Base-by-base conservation (phyloP, 371 early-diverging fungal genomes). In the Nematocida displodere region DNA sequence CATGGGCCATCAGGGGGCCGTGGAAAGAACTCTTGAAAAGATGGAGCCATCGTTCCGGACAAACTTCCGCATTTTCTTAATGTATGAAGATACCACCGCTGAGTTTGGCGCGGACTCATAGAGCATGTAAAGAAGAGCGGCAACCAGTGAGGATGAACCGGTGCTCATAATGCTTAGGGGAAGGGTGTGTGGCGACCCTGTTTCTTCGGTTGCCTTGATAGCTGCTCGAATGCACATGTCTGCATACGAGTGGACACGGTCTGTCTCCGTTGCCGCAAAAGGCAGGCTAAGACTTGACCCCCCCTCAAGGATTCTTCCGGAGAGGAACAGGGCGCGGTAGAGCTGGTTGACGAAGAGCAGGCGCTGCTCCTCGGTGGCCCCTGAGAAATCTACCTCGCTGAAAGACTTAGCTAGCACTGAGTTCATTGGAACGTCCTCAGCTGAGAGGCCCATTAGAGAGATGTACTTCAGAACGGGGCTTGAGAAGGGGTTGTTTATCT, bases 151-250 rank as follows among this genome's bases (percentile, higher is more conserved):
- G 24, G 75, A 52, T 5, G 77, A 28, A 8, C 75, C 75, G 28
- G 31, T 28, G 15, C 56, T 13, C 24, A 71, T 39, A 22, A 56
- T 42, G 0, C 13, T 22, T 13, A 67, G 31, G 49, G 75, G 75
- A 15, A 71, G 54, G 0, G 62, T 71, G 34, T 61, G 29, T 17
- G 75, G 75, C 17, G 50, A 22, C 0, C 75, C 59, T 24, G 75
- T 58, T 2, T 58, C 50, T 26, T 42, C 24, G 20, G 75, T 71
- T n/a, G 61, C 62, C 34, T 71, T 58, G 13, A 71, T 71, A 8
- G 75, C 75, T 13, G 75, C 58, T 39, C 75, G n/a, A 28, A 71
- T 59, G 17, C 31, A 34, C 75, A 71, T 71, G 36, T 71, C 75
- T 17, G 59, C 44, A 26, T 71, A 58, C 17, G 44, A 28, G 50